These are phyloP conservation scores for Diplocarpon rosae DNA, from an alignment of 2,329 filamentous ascomycete species.

Conservation along the genomic window DNA sequence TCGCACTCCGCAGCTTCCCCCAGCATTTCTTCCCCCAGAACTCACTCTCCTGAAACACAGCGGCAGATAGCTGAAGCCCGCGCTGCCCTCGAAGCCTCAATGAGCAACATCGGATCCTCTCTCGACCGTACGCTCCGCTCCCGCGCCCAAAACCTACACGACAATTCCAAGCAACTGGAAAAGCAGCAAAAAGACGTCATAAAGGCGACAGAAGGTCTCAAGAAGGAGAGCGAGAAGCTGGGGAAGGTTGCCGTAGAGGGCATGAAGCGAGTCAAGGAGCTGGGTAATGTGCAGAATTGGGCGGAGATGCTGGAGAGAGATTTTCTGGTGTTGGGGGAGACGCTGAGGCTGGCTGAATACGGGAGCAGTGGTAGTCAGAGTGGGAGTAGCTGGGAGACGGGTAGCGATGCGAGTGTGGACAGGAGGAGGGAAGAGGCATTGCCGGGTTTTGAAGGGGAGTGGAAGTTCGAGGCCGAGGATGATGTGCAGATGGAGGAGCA, in stretches of 20 bases:
- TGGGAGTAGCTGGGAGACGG: constrained; percentile 10
- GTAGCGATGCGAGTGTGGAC: constrained; percentile 6
- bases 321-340: constrained; percentile 54
- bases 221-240: constrained; percentile 54
- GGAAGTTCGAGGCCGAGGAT: neutral
- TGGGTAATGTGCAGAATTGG: constrained; percentile 79
- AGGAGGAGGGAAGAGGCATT: neutral
- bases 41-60: constrained; percentile 19
- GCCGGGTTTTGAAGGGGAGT: neutral
- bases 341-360: constrained; percentile 40
- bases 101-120: constrained; percentile 47
- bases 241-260: constrained; percentile 51
- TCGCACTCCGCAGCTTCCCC: constrained; percentile 6
- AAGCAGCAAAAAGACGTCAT: constrained; percentile 57
- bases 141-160: constrained; percentile 58
- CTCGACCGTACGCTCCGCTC: constrained; percentile 57
- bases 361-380: constrained; percentile 31
- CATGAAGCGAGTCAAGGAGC: constrained; percentile 58
- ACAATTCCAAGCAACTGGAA: constrained; percentile 52
- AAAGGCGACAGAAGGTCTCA: constrained; percentile 47
- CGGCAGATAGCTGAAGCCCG: constrained; percentile 44
- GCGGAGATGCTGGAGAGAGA: constrained; percentile 68
- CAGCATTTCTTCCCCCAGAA: constrained; percentile 4
- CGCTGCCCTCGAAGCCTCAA: constrained; percentile 45
- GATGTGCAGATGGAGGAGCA: neutral